Conservation (phyloP, 2,329 filamentous ascomycete genomes). For the Elsinoe perseae region DNA sequence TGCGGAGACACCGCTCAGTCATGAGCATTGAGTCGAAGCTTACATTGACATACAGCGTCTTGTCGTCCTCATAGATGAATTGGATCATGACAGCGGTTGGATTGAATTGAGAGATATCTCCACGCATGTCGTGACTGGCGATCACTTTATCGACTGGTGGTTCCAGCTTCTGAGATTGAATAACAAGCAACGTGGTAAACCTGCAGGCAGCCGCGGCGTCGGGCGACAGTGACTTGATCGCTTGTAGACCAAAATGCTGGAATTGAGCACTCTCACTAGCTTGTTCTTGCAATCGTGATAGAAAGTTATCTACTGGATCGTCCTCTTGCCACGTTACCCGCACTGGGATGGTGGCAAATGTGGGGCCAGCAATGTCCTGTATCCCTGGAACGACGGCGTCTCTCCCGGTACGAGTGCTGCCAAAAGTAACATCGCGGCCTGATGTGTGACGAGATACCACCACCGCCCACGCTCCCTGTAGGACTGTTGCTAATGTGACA, state of each 20-base stretch:
- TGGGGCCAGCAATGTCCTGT: neutral
- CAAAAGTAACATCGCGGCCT: neutral
- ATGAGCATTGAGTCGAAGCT: neutral
- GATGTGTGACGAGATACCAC: neutral
- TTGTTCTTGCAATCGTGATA: neutral
- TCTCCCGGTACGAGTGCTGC: slow-evolving; percentile 1
- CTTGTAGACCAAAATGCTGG: slow-evolving; percentile 3
- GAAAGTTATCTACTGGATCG: neutral
- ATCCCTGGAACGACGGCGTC: neutral
- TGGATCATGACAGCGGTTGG: slow-evolving; percentile 1
- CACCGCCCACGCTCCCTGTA: neutral
- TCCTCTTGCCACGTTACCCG: neutral
- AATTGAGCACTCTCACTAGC: neutral
- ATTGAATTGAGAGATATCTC: slow-evolving; percentile 6
- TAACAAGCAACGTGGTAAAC: neutral
- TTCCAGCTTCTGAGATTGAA: neutral
- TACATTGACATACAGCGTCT: neutral
- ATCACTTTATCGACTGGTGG: neutral
- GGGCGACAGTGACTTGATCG: neutral
- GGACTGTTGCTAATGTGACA: neutral
- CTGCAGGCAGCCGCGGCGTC: slow-evolving; percentile 6
- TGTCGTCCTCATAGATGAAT: neutral
- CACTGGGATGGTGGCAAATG: neutral
- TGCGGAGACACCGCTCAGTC: neutral
- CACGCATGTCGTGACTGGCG: neutral